phyloP scores from a whole-genome alignment of 225 moss, liverwort and hornwort species.

The Physcomitrellopsis africana region DNA sequence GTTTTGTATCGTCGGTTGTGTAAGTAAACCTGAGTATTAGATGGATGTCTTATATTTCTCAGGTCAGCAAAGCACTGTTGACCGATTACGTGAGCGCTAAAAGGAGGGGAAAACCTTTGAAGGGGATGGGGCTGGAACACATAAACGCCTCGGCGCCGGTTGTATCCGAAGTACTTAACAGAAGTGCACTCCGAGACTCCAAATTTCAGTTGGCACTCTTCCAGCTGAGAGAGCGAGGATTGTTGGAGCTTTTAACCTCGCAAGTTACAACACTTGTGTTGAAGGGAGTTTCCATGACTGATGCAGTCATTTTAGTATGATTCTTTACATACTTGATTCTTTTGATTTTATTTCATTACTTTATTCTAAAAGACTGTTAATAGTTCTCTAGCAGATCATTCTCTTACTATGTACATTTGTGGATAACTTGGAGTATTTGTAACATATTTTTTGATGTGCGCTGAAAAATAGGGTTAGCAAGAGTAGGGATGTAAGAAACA shows the following conservation, averaged over 20 bases:
- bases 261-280: slow-evolving; percentile 46
- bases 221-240: slow-evolving; percentile 56
- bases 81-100: slow-evolving; percentile 62
- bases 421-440: background rate
- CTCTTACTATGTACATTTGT: slow-evolving; percentile 7
- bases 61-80: slow-evolving; percentile 94
- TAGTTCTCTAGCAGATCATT: background rate
- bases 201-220: slow-evolving; percentile 64
- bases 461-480: background rate
- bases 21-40: background rate
- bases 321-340: background rate
- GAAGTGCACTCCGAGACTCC: slow-evolving; percentile 53
- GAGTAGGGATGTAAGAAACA: background rate
- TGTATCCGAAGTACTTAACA: slow-evolving; percentile 61
- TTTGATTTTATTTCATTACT: too few species aligned
- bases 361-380: too few species aligned
- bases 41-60: slow-evolving; percentile 1
- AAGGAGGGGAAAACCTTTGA: slow-evolving; percentile 64
- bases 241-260: slow-evolving; percentile 54
- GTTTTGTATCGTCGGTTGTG: background rate
- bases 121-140: slow-evolving; percentile 85
- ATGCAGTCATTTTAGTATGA: slow-evolving; percentile 51
- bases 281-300: slow-evolving; percentile 54
- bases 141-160: slow-evolving; percentile 64
- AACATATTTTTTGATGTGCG: background rate